Percentiles rank a stretch among this genome's conserved stretches.
Conservation (phyloP, 306 rosid genomes). For the Quercus suber region DNA sequence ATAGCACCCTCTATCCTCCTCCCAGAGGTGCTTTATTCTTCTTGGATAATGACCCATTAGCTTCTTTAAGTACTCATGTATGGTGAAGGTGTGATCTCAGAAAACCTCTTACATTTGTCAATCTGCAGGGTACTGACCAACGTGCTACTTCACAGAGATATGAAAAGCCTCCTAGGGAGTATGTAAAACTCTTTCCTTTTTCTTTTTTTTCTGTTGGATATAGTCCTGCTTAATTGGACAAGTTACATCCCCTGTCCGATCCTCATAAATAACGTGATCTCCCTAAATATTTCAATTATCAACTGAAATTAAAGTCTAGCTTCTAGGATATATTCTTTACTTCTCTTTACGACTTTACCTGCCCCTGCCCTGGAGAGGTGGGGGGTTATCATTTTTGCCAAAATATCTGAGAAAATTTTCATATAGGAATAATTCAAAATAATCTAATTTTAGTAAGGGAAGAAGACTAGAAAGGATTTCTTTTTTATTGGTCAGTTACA, state of each 20-base stretch:
- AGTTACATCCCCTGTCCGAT: background rate
- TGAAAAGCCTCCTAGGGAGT: conserved; percentile 44
- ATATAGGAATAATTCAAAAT: no score
- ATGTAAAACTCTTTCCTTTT: conserved; percentile 21
- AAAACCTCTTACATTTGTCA: conserved; percentile 20
- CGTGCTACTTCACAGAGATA: conserved; percentile 27
- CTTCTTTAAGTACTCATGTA: conserved; percentile 5
- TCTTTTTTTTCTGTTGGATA: background rate
- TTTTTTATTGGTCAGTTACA: no score
- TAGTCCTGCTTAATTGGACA: background rate
- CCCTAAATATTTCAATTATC: background rate
- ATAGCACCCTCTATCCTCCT: conserved; percentile 26
- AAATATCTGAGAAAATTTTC: no score
- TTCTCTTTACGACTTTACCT: no score
- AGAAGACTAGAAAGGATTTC: background rate
- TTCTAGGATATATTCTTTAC: background rate
- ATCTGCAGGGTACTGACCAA: conserved; percentile 50
- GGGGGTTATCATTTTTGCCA: no score
- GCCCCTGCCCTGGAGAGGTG: no score
- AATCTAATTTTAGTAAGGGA: background rate
- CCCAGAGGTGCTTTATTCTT: conserved; percentile 52
- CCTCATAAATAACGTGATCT: conserved; percentile 1
- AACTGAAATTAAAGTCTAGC: conserved; percentile 1
- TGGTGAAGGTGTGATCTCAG: conserved; percentile 14
- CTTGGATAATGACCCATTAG: background rate